These are phyloP conservation scores for Dittrichia graveolens DNA, from an alignment of 129 eudicot species.

Conservation along the genomic window DNA sequence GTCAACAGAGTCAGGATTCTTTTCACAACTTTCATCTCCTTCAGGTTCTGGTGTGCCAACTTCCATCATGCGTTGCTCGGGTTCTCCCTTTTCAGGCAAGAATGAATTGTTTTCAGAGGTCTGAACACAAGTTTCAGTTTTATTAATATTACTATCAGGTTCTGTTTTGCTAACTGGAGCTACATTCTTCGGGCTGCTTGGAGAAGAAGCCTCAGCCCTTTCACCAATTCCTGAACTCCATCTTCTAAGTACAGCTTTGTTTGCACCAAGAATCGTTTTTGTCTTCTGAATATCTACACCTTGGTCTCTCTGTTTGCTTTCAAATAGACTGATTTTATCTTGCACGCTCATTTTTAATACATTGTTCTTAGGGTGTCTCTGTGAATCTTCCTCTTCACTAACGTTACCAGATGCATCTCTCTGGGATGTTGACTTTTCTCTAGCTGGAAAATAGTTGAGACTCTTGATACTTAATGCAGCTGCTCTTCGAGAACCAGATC, in stretches of 20 bases:
- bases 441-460: constrained; percentile 65
- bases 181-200: constrained; percentile 34
- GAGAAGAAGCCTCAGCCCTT: constrained; percentile 41
- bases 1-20: constrained; percentile 51
- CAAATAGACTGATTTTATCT: constrained; percentile 91
- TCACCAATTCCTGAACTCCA: constrained; percentile 81
- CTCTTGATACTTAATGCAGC: constrained; percentile 79
- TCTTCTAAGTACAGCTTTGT: constrained; percentile 74
- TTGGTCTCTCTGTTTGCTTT: constrained; percentile 83
- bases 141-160: constrained; percentile 24
- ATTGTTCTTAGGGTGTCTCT: constrained; percentile 56
- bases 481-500: constrained; percentile 90
- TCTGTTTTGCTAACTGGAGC: constrained; percentile 31
- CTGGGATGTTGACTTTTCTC: constrained; percentile 57
- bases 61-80: constrained; percentile 30
- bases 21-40: constrained; percentile 44
- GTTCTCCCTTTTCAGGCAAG: constrained; percentile 35
- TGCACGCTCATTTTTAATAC: constrained; percentile 78
- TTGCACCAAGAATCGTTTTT: constrained; percentile 47
- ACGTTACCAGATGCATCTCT: constrained; percentile 50
- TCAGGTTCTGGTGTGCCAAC: constrained; percentile 39
- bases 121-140: constrained; percentile 33
- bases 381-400: constrained; percentile 69
- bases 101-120: constrained; percentile 31
- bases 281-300: constrained; percentile 48